These are phyloP conservation scores for Pseudopyrenochaeta lycopersici DNA, from an alignment of 2,329 filamentous ascomycete species.

Conservation along the genomic window DNA sequence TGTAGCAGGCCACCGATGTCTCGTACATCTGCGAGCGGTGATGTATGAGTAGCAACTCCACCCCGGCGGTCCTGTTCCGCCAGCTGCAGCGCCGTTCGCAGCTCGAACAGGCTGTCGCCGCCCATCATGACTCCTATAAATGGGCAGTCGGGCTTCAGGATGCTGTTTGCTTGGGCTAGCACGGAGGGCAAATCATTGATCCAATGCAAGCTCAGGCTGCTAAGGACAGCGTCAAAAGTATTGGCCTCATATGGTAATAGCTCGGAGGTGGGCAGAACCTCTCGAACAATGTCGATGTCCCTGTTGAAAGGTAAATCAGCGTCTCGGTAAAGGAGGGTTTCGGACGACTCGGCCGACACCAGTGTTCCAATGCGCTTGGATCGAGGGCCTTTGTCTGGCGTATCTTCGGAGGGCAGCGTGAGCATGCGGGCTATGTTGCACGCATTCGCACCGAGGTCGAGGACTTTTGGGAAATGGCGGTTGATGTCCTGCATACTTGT, in stretches of 20 bases:
- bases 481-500: slow-evolving; percentile 79
- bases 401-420: slow-evolving; percentile 67
- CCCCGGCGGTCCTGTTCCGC: slow-evolving; percentile 89
- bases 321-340: slow-evolving; percentile 81
- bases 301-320: slow-evolving; percentile 76
- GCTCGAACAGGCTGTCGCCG: slow-evolving; percentile 91
- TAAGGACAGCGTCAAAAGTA: slow-evolving; percentile 89
- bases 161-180: slow-evolving; percentile 82
- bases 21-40: slow-evolving; percentile 88
- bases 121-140: slow-evolving; percentile 98
- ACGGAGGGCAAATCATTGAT: slow-evolving; percentile 93
- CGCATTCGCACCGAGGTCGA: slow-evolving; percentile 94
- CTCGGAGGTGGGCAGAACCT: slow-evolving; percentile 79
- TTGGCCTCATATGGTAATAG: slow-evolving; percentile 77
- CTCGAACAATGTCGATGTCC: slow-evolving; percentile 74
- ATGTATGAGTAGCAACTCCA: slow-evolving; percentile 91
- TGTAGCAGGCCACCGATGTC: slow-evolving; percentile 90
- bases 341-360: slow-evolving; percentile 83
- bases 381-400: slow-evolving; percentile 71
- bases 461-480: slow-evolving; percentile 80
- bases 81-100: slow-evolving; percentile 90
- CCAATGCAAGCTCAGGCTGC: slow-evolving; percentile 92
- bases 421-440: slow-evolving; percentile 91
- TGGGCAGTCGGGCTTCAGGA: slow-evolving; percentile 88
- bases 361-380: slow-evolving; percentile 76